Evolutionary conservation across 2,329 filamentous ascomycete genomes (phyloP), one percentile per base, ranked within the genome.

Genomic region (Epichloe amarillans): DNA sequence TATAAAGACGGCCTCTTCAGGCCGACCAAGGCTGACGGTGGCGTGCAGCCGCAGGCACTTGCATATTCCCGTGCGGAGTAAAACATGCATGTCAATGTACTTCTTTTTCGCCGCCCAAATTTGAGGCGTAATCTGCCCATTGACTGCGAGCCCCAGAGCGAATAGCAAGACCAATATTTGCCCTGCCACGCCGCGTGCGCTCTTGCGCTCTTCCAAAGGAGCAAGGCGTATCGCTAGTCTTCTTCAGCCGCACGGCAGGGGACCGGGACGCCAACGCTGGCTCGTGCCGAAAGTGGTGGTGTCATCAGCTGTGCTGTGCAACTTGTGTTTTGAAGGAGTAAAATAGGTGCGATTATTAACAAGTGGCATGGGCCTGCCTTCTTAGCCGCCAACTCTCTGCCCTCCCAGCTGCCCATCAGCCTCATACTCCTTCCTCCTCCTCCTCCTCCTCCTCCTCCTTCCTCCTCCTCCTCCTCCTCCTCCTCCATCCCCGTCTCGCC

Each of bases 231-330:
- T 30, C 26, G 26, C 26, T 30, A 30, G 37, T n/a, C 17, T 49
- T 17, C 26, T 23, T 49, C 47, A 49, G 47, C 47, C 47, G 47
- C 47, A 49, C 47, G 38, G 30, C n/a, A 49, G 39, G 47, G 47
- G 26, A 30, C 26, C 8, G 26, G 26, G 26, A 30, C 3, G 26
- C 26, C 26, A 30, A 26, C 26, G 26, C 26, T 30, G 26, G 26
- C 26, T 30, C 8, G 26, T 30, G 26, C 26, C 26, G 8, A 30
- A 30, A 8, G 8, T 21, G 14, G 36, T 38, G 36, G 14, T n/a
- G 2, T 14, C 36, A 38, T 5, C n/a, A 38, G 36, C 36, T 38
- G 3, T n/a, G 36, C 14, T 6, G 5, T 26, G 23, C 7, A 7
- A 26, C 6, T 26, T 26, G 23, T 38, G 36, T 30, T 10, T 30